phyloP scores from a whole-genome alignment of 2,329 filamentous ascomycete genomes.

The Paraphoma sp. region DNA sequence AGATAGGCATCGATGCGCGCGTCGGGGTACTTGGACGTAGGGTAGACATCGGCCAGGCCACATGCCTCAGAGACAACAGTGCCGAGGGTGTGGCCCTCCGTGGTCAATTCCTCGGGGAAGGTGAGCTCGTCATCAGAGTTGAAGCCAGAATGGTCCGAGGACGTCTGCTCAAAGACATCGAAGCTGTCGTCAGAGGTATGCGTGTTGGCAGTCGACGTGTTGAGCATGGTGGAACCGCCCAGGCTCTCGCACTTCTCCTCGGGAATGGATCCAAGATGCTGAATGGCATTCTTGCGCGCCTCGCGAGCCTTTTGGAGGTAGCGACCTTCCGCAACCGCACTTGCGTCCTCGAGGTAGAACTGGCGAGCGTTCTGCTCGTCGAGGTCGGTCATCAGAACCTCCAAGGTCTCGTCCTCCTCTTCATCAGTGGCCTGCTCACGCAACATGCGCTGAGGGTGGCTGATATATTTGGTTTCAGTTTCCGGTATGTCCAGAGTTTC shows the following conservation, averaged over 20 bases:
- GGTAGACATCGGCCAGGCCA: slow-evolving; percentile 88
- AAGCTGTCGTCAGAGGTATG: slow-evolving; percentile 63
- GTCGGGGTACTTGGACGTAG: slow-evolving; percentile 85
- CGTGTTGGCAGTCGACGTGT: slow-evolving; percentile 49
- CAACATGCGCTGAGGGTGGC: slow-evolving; percentile 64
- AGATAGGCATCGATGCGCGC: slow-evolving; percentile 94
- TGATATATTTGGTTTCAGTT: slow-evolving; percentile 65
- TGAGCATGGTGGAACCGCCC: slow-evolving; percentile 42
- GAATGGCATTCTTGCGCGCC: slow-evolving; percentile 65
- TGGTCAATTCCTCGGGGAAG: slow-evolving; percentile 78
- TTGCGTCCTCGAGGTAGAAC: slow-evolving; percentile 80
- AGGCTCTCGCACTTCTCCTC: slow-evolving; percentile 54
- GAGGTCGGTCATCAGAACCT: slow-evolving; percentile 73
- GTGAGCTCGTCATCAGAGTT: slow-evolving; percentile 63
- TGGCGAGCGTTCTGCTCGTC: slow-evolving; percentile 71
- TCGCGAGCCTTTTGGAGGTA: slow-evolving; percentile 72
- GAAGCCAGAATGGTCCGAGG: slow-evolving; percentile 66
- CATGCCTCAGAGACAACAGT: slow-evolving; percentile 90
- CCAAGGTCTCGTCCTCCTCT: slow-evolving; percentile 75
- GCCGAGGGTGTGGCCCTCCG: slow-evolving; percentile 91
- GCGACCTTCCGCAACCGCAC: slow-evolving; percentile 84
- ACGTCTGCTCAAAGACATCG: slow-evolving; percentile 83
- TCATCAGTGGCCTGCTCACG: slow-evolving; percentile 52
- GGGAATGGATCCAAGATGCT: slow-evolving; percentile 66
- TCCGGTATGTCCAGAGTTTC: slow-evolving; percentile 52